phyloP scores from a whole-genome alignment of 2,329 filamentous ascomycete genomes.

The Davidsoniella neocaledoniae region DNA sequence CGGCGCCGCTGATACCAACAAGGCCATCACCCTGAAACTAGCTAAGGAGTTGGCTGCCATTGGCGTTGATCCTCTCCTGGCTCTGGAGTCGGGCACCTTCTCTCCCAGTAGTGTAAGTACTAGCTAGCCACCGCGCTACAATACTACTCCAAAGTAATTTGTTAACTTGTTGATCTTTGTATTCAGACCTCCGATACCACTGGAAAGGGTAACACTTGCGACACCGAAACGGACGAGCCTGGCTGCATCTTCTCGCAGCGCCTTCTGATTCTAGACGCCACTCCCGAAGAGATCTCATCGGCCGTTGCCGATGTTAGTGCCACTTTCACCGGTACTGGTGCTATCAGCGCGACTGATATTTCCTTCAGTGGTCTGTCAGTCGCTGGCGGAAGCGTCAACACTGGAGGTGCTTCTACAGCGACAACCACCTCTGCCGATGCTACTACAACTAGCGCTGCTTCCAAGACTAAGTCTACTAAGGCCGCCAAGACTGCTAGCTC shows the following conservation, averaged over 20 bases:
- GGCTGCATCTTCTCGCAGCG: constrained; percentile 39
- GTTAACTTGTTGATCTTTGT: not conserved
- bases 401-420: constrained; percentile 1
- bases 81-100: constrained; percentile 47
- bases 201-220: constrained; percentile 26
- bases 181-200: constrained; percentile 14
- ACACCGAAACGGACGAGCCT: constrained; percentile 27
- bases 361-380: constrained; percentile 16
- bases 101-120: constrained; percentile 36
- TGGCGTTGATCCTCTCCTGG: constrained; percentile 44
- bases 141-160: not conserved
- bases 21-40: constrained; percentile 40
- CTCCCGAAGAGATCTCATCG: constrained; percentile 31
- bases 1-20: constrained; percentile 40
- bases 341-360: constrained; percentile 17
- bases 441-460: constrained; percentile 2
- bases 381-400: constrained; percentile 11
- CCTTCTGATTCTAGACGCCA: constrained; percentile 37
- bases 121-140: no score
- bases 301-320: constrained; percentile 26
- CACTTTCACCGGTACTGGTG: constrained; percentile 20
- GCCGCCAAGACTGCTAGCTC: not conserved
- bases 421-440: constrained; percentile 5
- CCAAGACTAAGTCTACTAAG: constrained; percentile 3
- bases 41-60: constrained; percentile 42